These are phyloP conservation scores for Stagonosporopsis vannaccii DNA, from an alignment of 2,329 filamentous ascomycete species.

Conservation along the genomic window DNA sequence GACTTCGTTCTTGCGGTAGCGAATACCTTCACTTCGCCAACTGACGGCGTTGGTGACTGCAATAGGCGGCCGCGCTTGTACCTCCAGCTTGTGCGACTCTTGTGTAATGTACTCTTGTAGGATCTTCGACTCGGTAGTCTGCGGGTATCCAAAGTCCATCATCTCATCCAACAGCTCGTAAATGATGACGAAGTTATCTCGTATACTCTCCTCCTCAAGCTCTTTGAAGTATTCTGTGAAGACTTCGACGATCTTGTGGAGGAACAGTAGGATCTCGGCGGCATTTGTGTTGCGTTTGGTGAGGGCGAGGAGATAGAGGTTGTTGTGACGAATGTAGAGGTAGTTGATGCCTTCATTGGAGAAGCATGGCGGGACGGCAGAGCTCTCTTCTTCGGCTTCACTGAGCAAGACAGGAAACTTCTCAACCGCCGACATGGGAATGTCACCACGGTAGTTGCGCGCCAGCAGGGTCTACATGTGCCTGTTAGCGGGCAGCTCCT, in stretches of 20 bases:
- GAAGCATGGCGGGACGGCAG: conserved; percentile 96
- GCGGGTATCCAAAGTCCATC: conserved; percentile 99
- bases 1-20: conserved; percentile 99
- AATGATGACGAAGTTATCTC: conserved; percentile 99
- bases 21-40: conserved; percentile 96
- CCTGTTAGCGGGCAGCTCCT: conserved; percentile 38
- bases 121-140: conserved; percentile 98
- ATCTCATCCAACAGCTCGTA: conserved; percentile 99
- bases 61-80: conserved; percentile 94
- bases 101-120: conserved; percentile 98
- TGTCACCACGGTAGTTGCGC: conserved; percentile 97
- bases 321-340: conserved; percentile 99
- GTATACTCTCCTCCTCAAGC: conserved; percentile 96
- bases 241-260: conserved; percentile 97
- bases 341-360: conserved; percentile 99
- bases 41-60: conserved; percentile 98
- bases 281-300: conserved; percentile 99
- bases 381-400: conserved; percentile 99
- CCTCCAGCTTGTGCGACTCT: conserved; percentile 97
- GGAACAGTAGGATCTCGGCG: conserved; percentile 95
- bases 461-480: conserved; percentile 84
- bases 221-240: conserved; percentile 99
- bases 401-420: conserved; percentile 95
- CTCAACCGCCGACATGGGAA: conserved; percentile 98
- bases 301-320: conserved; percentile 95